These are phyloP conservation scores for Verticillium dahliae DNA, from an alignment of 2,329 filamentous ascomycete species.

Conservation along the genomic window DNA sequence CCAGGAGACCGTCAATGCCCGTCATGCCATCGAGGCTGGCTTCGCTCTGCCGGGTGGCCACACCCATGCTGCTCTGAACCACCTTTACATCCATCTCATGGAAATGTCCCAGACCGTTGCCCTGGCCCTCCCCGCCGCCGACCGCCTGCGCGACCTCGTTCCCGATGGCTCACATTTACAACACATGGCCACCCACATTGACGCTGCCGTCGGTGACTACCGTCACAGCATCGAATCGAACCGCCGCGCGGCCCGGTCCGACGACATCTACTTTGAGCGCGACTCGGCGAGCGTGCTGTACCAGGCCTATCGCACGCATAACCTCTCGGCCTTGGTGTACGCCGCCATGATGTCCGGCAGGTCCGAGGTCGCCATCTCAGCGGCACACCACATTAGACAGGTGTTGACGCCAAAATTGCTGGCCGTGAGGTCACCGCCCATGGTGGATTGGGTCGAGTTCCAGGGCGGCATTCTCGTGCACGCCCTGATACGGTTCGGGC, in stretches of 20 bases:
- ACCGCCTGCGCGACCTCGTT: slow-evolving; percentile 56
- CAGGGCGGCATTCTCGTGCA: slow-evolving; percentile 64
- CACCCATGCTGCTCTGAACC: slow-evolving; percentile 63
- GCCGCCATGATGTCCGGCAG: slow-evolving; percentile 72
- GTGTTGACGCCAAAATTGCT: slow-evolving; percentile 59
- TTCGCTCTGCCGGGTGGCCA: no score
- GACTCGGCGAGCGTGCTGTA: slow-evolving; percentile 65
- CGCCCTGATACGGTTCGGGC: slow-evolving; percentile 65
- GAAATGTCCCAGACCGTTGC: slow-evolving; percentile 69
- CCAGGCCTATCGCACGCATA: slow-evolving; percentile 66
- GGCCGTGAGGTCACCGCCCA: slow-evolving; percentile 58
- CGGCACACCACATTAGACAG: slow-evolving; percentile 49
- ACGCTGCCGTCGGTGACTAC: slow-evolving; percentile 68
- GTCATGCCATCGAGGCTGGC: slow-evolving; percentile 9
- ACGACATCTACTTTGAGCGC: slow-evolving; percentile 56
- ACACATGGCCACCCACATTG: slow-evolving; percentile 75
- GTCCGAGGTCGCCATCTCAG: slow-evolving; percentile 54
- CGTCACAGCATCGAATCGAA: slow-evolving; percentile 60
- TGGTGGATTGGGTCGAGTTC: slow-evolving; percentile 74
- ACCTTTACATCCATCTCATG: slow-evolving; percentile 72
- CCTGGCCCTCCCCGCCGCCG: slow-evolving; percentile 51
- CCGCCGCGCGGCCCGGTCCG: slow-evolving; percentile 56
- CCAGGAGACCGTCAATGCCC: slow-evolving; percentile 17
- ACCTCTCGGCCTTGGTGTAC: slow-evolving; percentile 71
- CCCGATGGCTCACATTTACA: slow-evolving; percentile 65